A percentile compares a stretch with the other conserved stretches of the same genome.
Conservation (phyloP, 1,284 basidiomycete genomes). For the Papiliotrema fonsecae region DNA sequence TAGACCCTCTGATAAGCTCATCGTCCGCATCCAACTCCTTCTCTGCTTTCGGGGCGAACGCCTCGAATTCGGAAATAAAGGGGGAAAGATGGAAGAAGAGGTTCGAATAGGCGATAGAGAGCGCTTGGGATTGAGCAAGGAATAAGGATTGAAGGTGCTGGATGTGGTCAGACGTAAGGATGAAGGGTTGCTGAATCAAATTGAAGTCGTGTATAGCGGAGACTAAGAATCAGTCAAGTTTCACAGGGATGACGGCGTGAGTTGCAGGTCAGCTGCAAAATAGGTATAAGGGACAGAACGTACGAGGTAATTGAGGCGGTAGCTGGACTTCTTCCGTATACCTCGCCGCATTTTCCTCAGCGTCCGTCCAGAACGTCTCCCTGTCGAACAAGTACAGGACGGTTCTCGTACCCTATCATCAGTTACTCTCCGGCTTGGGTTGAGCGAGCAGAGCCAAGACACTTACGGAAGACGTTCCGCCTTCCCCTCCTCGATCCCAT, state of each 20-base stretch:
- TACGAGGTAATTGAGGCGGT: constrained; percentile 35
- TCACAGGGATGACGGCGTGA: neutral
- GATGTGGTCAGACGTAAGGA: constrained; percentile 38
- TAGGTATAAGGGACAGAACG: constrained; percentile 10
- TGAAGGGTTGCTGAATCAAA: constrained; percentile 34
- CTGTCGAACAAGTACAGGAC: constrained; percentile 39
- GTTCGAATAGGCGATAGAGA: constrained; percentile 41
- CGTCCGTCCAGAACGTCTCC: constrained; percentile 42
- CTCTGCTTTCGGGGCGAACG: constrained; percentile 29
- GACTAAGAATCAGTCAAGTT: constrained; percentile 4
- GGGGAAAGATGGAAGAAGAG: constrained; percentile 38
- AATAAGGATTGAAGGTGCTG: constrained; percentile 40
- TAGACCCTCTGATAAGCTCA: constrained; percentile 25
- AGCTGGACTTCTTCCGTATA: constrained; percentile 35
- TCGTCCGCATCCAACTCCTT: constrained; percentile 31
- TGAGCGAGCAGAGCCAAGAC: neutral
- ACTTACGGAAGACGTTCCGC: constrained; percentile 21
- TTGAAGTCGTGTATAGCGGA: constrained; percentile 11
- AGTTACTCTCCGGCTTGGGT: neutral
- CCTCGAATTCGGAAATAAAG: constrained; percentile 31
- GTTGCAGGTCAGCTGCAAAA: neutral
- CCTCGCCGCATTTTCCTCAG: constrained; percentile 34
- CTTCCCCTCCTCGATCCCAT: constrained; percentile 37
- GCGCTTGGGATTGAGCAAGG: constrained; percentile 34
- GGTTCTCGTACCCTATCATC: constrained; percentile 2